Base-by-base conservation (phyloP, 75 land plant genomes). In the Azolla pinnata region DNA sequence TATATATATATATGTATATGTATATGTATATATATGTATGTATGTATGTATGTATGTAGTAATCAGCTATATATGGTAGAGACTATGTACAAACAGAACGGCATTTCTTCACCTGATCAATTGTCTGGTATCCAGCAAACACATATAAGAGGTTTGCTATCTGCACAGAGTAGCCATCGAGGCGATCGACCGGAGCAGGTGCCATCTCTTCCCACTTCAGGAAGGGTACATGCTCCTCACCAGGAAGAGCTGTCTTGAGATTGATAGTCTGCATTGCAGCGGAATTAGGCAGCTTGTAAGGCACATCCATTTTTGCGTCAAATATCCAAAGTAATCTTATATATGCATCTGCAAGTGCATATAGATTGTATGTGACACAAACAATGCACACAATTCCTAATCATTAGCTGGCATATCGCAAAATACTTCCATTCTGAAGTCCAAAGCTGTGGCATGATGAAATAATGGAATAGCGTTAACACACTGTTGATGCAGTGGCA, bases 141-240 rank as follows among this genome's bases (percentile, higher is more conserved):
- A 92, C 98, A 67, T 80, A 92, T 26, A 92, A 63, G 19, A 83
- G 79, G 63, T 81, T 70, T 56, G 74, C 77, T 38, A 88, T 75
- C 71, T 92, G 98, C 17, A 88, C 73, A 4, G 96, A 75, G 18
- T 84, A 78, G 50, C 98, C 98, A 77, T 92, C 98, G 16, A 92
- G 75, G 47, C 95, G 89, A 2, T 81, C 80, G 17, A 92, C 96
- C 10, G 98, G 98, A 12, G 88, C 81, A 30, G 68, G 33, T 51
- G 82, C 80, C 86, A 83, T 82, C 56, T 85, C 79, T 64, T 92
- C 87, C 98, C 98, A 92, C 52, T 80, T 34, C 52, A 88, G 65
- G 14, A 62, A 58, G 21, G 89, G 81, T 32, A 68, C 83, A 26
- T 49, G 19, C 28, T 50, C 66, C 44, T 33, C 54, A 14, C 23